Base-by-base conservation (phyloP, 495 filamentous ascomycete genomes). In the Staphylotrichum longicolle region DNA sequence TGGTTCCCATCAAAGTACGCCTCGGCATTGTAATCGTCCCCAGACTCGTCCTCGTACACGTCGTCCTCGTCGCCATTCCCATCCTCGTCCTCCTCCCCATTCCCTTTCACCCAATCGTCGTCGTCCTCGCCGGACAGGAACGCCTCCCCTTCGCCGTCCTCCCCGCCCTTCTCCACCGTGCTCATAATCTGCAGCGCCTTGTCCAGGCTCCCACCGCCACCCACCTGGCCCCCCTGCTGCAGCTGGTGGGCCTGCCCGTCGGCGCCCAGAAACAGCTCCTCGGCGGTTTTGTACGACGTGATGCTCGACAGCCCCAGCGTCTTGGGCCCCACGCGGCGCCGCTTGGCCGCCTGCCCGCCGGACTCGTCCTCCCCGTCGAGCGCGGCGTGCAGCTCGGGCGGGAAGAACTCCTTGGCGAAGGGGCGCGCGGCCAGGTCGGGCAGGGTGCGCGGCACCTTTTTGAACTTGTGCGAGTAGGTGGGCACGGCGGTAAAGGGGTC, bases 21-120 rank as follows among this genome's bases (percentile, higher is more conserved):
- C 66, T 84, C 82, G 7, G 77, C 82, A 56, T 83, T 77, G 66
- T 84, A 84, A 58, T 84, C 82, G 30, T 81, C 80, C 1, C 74
- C 81, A 11, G 74, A 72, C 34, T 78, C 75, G 57, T 78, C 75
- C 35, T 81, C 78, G 46, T 78, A 80, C 47, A 74, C 69, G 14
- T 76, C 75, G 10, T 79, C 75, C 45, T 79, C 79, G 0, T 77
- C 75, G 33, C 72, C 77, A 0, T 69, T 72, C 35, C 73, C 78
- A 3, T 65, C 72, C 32, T 69, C 74, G 0, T 69, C 72, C 37
- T 75, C 69, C 30, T 69, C 74, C 8, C 68, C 73, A 14, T 72
- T 65, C 30, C 72, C 66, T 48, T 73, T 72, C 33, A 74, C 70
- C 61, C 74, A 77, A 41, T 73, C 75, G 46, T 80, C 80, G 39